Base-by-base conservation (phyloP, 306 rosid genomes). In the Medicago ruthenica region DNA sequence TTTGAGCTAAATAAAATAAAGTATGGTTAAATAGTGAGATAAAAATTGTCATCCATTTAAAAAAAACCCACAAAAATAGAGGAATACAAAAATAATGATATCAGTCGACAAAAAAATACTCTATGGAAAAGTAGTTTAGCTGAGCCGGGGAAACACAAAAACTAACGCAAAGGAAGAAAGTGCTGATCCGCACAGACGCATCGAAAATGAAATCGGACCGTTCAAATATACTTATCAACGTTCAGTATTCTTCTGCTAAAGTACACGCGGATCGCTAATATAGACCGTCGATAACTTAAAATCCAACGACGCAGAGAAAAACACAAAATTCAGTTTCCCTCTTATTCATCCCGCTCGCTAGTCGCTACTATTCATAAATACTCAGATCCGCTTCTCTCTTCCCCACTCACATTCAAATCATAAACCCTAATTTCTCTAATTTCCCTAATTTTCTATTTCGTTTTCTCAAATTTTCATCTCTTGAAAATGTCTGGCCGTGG, bases 401-500 rank as follows among this genome's bases (percentile, higher is more conserved):
- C 16, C 22, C 44, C 70, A 60, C 36, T 10, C 3, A 21, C 42
- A 44, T 42, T 14, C 10, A 24, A 40, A 5, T 50, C 55, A 6
- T n/a, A 42, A 73, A 22, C 31, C 68, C 58, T 3, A 74, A 61
- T 15, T 47, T 1, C 51, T 13, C 17, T 15, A 59, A 1, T 21
- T 21, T 3, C 15, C 1, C 2, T 6, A 18, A 12, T 9, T 40
- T 4, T 27, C 0, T 31, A 4, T 3, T 5, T 34, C 37, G 36
- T 34, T 34, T 34, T 34, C 31, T 34, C 37, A 5, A 34, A 5
- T 34, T 34, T 34, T 5, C 36, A 31, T 31, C 6, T 9, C 0
- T 10, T 0, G 18, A 66, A 76, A 22, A 76, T 76, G 80, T 76
- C 80, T 0, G 80, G 81, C 5, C 81, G 84, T 5, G 84, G 84